Base-by-base conservation (phyloP, 2,329 filamentous ascomycete genomes). In the Aspergillus arachidicola region DNA sequence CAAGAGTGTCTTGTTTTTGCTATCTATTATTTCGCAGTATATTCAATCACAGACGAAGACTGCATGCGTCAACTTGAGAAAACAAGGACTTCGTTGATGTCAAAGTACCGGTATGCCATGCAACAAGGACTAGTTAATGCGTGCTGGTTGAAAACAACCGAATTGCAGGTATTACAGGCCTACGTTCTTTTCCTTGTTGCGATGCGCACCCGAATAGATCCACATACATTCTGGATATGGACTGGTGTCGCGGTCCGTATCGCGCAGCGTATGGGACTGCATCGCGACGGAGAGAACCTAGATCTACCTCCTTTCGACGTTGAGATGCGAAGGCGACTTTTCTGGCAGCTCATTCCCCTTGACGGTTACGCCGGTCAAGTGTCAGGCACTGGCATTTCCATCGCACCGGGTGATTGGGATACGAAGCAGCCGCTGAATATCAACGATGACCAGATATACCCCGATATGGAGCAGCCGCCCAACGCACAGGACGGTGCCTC, bases 221-320 rank as follows among this genome's bases (percentile, higher is more conserved):
- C 81, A 14, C 80, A 83, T 45, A 81, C 81, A 0, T 81, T 82
- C 58, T 86, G 83, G 83, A 81, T 84, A 41, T 72, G 85, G 54
- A 81, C 80, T 0, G 83, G 82, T 0, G 71, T 82, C 14, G 79
- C 79, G 1, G 68, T 79, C 3, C 76, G 82, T 2, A 79, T 84
- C 5, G 81, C 74, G 7, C 81, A 83, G 66, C 77, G 80, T 3
- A 79, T 83, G 43, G 82, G 82, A 4, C 71, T 85, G 6, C 82
- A 84, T 63, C 76, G 79, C 9, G 83, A 85, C 66, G 80, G 80
- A 0, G 76, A 78, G 16, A 71, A 66, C 2, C 72, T 84, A 4
- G 80, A 80, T 0, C 68, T 85, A 16, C 75, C 77, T 16, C 74
- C 80, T 28, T 84, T 83, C 62, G 81, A 84, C n/a, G 75, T 78